Base-by-base conservation (phyloP, 306 rosid species). In the Cucumis melo region DNA sequence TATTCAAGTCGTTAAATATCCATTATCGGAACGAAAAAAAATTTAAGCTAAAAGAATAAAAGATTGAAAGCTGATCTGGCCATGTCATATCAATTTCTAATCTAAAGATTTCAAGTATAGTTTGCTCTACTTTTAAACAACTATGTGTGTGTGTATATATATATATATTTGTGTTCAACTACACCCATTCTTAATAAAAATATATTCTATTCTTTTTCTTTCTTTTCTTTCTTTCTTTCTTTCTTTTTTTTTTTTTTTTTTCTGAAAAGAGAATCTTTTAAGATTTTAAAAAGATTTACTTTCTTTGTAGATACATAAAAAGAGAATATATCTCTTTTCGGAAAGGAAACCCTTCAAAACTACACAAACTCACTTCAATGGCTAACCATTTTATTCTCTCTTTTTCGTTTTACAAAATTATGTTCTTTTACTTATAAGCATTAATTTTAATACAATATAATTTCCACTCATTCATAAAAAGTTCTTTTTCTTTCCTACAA, bases 231-330 rank as follows among this genome's bases (percentile, higher is more conserved):
- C 2, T 27, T 27, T 27, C 2, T 27, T 27, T 46, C 38, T 27
- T 27, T 27, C 2, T 2, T 27, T 27, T 27, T 27, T 27, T 3
- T 32, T 32, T 32, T 32, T 32, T 32, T 3, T 3, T 32, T 32
- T 24, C 38, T 70, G 3, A 8, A 70, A 46, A 46, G 58, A 44
- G 58, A 70, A 70, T 44, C 73, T 66, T 63, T 46, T 46, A 14
- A 70, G 75, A 70, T 70, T 41, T 70, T 14, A 7, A 46, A 70
- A 70, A 70, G 75, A 70, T 70, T 70, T 70, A 42, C 17, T n/a
- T 66, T 20, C 17, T n/a, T 66, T 66, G 50, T 66, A n/a, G 16
- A 62, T 64, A 65, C 42, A 65, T 5, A 6, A 41, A 2, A 41
- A 41, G 21, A 41, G 24, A 38, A 66, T 66, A 66, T 66, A 39